Evolutionary conservation across 1,139 yeast genomes (phyloP).

Genomic region (Magnusiomyces suaveolens): DNA sequence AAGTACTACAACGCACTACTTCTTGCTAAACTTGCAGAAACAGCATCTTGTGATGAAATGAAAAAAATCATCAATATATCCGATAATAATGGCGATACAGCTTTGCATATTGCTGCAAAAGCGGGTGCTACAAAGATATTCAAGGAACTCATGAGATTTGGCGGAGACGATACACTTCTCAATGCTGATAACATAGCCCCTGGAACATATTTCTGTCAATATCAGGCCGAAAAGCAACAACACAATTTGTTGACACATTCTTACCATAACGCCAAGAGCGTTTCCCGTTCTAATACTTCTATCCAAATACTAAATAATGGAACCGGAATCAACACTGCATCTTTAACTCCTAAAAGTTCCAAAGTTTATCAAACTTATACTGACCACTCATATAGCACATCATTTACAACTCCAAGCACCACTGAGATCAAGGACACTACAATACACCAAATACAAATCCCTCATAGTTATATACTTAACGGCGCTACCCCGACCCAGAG

Average conservation of each 20-base stretch:
- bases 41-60: conserved; percentile 34
- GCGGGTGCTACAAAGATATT: conserved; percentile 68
- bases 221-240: background rate
- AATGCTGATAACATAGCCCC: background rate
- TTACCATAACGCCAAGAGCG: background rate
- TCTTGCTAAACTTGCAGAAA: conserved; percentile 59
- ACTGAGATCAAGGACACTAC: background rate
- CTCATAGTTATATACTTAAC: background rate
- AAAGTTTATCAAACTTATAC: background rate
- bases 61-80: conserved; percentile 59
- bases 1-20: conserved; percentile 73
- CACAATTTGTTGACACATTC: background rate
- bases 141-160: conserved; percentile 59
- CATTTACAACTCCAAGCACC: background rate
- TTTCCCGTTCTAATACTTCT: background rate
- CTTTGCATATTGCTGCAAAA: conserved; percentile 71
- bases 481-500: background rate
- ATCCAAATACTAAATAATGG: background rate
- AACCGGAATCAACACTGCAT: background rate
- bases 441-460: background rate
- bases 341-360: background rate
- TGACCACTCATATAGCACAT: background rate
- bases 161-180: conserved; percentile 35
- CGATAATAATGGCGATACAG: conserved; percentile 80
- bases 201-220: background rate